A percentile compares a stretch with the other conserved stretches of the same genome.
Evolutionary conservation across 768 basidiomycete genomes (phyloP).

Genomic region (Lactarius hatsudake): DNA sequence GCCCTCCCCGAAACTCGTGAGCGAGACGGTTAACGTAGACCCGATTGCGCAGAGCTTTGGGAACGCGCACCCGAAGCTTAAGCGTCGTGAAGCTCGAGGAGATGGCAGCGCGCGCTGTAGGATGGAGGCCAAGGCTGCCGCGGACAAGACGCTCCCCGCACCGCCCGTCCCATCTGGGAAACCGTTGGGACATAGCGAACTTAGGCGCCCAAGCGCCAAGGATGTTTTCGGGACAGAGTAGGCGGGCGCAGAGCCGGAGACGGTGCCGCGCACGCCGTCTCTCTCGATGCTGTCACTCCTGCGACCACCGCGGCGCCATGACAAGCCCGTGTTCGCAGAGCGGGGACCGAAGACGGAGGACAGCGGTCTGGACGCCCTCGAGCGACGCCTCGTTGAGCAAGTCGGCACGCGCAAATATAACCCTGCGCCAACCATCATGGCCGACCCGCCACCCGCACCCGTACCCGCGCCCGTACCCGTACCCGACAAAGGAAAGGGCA

Average conservation of each 20-base stretch:
- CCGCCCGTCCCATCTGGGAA: slow-evolving; percentile 55
- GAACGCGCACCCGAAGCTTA: slow-evolving; percentile 46
- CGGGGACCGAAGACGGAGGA: slow-evolving; percentile 32
- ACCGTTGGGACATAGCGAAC: slow-evolving; percentile 9
- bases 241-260: background rate
- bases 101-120: slow-evolving; percentile 55
- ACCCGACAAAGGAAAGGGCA: slow-evolving; percentile 4
- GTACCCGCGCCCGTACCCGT: slow-evolving; percentile 10
- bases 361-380: slow-evolving; percentile 70
- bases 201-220: slow-evolving; percentile 34
- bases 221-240: slow-evolving; percentile 30
- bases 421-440: slow-evolving; percentile 11
- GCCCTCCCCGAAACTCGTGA: slow-evolving; percentile 59
- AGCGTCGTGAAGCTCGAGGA: slow-evolving; percentile 67
- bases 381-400: slow-evolving; percentile 62
- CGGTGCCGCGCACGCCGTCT: slow-evolving; percentile 30
- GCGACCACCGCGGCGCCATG: slow-evolving; percentile 26
- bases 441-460: background rate
- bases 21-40: background rate
- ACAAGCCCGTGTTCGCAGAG: background rate
- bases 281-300: slow-evolving; percentile 34
- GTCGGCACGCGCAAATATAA: slow-evolving; percentile 62
- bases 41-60: slow-evolving; percentile 4
- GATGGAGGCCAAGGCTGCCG: slow-evolving; percentile 27
- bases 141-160: slow-evolving; percentile 59